Percentiles rank a stretch among this genome's conserved stretches.
Evolutionary conservation across 2,329 filamentous ascomycete genomes (phyloP).

Genomic region (Fusarium lyarnte): DNA sequence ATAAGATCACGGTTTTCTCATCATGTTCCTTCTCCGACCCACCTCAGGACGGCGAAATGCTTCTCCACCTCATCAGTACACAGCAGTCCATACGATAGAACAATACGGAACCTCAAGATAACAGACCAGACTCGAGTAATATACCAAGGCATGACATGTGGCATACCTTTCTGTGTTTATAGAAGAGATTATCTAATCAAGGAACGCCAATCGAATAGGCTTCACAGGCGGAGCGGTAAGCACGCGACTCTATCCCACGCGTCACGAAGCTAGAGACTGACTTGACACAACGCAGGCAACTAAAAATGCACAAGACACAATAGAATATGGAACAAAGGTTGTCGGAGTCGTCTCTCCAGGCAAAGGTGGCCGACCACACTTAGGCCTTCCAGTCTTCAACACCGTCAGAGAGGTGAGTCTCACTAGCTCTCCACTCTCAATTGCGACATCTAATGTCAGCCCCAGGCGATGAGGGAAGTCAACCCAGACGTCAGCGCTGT

Average conservation of each 20-base stretch:
- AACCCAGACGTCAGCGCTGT: no score
- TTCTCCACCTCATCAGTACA: background rate
- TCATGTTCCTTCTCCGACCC: background rate
- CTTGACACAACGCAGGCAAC: constrained; percentile 45
- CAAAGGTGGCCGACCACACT: constrained; percentile 47
- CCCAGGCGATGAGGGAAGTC: no score
- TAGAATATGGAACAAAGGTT: constrained; percentile 51
- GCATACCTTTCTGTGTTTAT: background rate
- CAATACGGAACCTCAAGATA: constrained; percentile 46
- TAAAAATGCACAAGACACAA: constrained; percentile 50
- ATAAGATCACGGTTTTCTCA: background rate
- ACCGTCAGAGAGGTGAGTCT: constrained; percentile 47
- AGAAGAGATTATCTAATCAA: background rate
- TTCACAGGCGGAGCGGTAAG: constrained; percentile 52
- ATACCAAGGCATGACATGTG: constrained; percentile 45
- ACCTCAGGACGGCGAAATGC: background rate
- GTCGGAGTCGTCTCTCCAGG: constrained; percentile 52
- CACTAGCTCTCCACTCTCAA: no score
- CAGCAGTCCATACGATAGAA: constrained; percentile 38
- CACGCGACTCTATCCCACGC: background rate
- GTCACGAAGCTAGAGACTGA: background rate
- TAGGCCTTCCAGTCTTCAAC: constrained; percentile 50
- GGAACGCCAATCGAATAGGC: constrained; percentile 31
- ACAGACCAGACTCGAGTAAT: constrained; percentile 46
- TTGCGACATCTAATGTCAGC: no score